A percentile compares a stretch with the other conserved stretches of the same genome.
Conservation (phyloP, 176 grass and related monocot species). For the Juncus inflexus region DNA sequence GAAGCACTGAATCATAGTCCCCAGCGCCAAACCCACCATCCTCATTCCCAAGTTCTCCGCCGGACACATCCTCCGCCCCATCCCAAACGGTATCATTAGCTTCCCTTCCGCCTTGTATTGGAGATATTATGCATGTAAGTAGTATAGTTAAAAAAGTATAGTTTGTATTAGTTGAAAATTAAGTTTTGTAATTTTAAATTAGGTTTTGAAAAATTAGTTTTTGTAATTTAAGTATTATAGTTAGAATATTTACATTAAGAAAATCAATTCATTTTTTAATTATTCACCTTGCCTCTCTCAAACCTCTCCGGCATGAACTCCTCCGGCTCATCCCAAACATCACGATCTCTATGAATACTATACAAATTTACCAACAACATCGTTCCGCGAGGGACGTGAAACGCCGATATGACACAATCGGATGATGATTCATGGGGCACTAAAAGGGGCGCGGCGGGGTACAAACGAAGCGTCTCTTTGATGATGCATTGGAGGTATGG, state of each 20-base stretch:
- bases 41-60: conserved; percentile 32
- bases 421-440: conserved; percentile 31
- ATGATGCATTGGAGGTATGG: conserved; percentile 42
- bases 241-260: too few species aligned
- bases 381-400: conserved; percentile 28
- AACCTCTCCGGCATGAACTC: conserved; percentile 52
- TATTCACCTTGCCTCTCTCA: background rate
- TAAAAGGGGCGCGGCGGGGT: conserved; percentile 30
- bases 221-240: too few species aligned
- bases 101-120: background rate
- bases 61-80: conserved; percentile 27
- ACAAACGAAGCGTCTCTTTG: conserved; percentile 49
- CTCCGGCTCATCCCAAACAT: conserved; percentile 20
- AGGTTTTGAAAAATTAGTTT: too few species aligned
- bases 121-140: too few species aligned
- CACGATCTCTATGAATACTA: conserved; percentile 43
- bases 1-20: conserved; percentile 45
- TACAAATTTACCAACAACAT: conserved; percentile 50
- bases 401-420: conserved; percentile 30
- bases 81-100: conserved; percentile 35
- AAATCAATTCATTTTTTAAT: too few species aligned
- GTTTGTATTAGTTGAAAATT: too few species aligned
- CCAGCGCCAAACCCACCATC: conserved; percentile 35
- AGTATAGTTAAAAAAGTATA: too few species aligned
- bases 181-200: too few species aligned